Evolutionary conservation across 352 stramenopile genomes (phyloP), one percentile per base, ranked within the genome.

Genomic region (Globisporangium yorkense): DNA sequence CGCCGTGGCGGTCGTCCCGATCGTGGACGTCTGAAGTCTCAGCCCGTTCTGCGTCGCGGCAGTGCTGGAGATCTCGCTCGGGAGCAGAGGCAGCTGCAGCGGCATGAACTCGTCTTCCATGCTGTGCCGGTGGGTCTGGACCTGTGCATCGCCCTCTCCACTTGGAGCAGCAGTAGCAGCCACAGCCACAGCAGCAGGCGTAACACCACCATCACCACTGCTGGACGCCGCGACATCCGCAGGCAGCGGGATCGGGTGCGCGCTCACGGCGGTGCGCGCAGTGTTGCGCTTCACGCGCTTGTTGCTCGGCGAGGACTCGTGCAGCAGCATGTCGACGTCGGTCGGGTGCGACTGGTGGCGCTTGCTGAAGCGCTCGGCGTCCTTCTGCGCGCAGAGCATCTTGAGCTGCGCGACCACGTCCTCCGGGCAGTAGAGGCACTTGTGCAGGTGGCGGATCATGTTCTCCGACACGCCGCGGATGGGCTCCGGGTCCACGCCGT

Each of bases 371-470:
- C 72, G 86, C 12, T 74, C 74, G 9, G 78, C 81, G 64, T 88
- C 78, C 35, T 87, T 89, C 47, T 89, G 80, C 15, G 80, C 83
- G 43, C 80, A 89, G 1, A 88, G 35, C 51, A 78, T 57, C 13
- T 84, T 77, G 21, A 94, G 63, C 61, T 89, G 77, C 13, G 70
- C 72, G 20, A 94, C 77, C 29, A 87, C 74, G 16, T 88, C 77
- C 20, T 74, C 48, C 13, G 84, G 84, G 27, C 81, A 92, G 60
- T 88, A 89, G 3, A 79, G 53, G 63, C 84, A 94, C 47, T 89
- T 86, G 50, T 94, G 77, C 59, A 92, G 59, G 57, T 94, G 84
- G 16, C 80, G 74, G 52, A 94, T 92, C 84, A 92, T 94, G 49
- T 94, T 89, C 21, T 76, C 79, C 35, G 80, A 91, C 33, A 92